phyloP scores from a whole-genome alignment of 2,329 filamentous ascomycete genomes.

The Scedosporium apiospermum region DNA sequence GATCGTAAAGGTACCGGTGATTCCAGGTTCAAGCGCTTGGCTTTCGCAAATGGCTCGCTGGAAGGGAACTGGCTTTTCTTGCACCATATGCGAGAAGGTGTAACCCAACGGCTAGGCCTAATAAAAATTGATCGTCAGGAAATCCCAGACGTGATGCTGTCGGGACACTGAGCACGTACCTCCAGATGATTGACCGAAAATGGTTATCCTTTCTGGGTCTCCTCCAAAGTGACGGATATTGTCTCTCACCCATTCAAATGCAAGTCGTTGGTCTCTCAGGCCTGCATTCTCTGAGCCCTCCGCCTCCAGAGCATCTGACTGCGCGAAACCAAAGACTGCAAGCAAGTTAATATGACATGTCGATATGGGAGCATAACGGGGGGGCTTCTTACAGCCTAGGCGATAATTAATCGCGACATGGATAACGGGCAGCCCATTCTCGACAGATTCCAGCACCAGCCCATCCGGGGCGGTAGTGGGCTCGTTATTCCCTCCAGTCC shows the following conservation, averaged over 20 bases:
- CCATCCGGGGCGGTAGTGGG: slow-evolving; percentile 23
- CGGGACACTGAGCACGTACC: slow-evolving; percentile 25
- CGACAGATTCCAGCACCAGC: slow-evolving; percentile 23
- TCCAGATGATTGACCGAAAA: slow-evolving; percentile 54
- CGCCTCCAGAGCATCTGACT: slow-evolving; percentile 26
- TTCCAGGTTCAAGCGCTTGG: slow-evolving; percentile 41
- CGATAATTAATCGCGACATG: slow-evolving; percentile 59
- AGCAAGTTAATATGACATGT: neutral
- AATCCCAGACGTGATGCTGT: neutral
- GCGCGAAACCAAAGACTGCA: slow-evolving; percentile 35
- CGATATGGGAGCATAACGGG: slow-evolving; percentile 35
- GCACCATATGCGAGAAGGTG: slow-evolving; percentile 40
- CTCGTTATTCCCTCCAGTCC: slow-evolving; percentile 21
- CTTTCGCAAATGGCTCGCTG: slow-evolving; percentile 35
- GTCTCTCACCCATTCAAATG: slow-evolving; percentile 53
- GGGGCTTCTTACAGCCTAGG: slow-evolving; percentile 44
- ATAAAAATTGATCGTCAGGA: slow-evolving; percentile 10
- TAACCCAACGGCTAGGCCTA: slow-evolving; percentile 31
- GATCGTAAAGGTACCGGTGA: slow-evolving; percentile 35
- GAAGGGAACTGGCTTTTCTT: slow-evolving; percentile 31
- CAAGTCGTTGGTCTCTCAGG: slow-evolving; percentile 49
- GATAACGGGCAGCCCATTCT: slow-evolving; percentile 45
- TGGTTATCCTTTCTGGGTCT: slow-evolving; percentile 53
- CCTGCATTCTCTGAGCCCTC: slow-evolving; percentile 51
- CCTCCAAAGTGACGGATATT: slow-evolving; percentile 59